A percentile compares a stretch with the other conserved stretches of the same genome.
These are phyloP conservation scores for Grosmannia clavigera DNA, from an alignment of 2,329 filamentous ascomycete genomes.

Conservation along the genomic window DNA sequence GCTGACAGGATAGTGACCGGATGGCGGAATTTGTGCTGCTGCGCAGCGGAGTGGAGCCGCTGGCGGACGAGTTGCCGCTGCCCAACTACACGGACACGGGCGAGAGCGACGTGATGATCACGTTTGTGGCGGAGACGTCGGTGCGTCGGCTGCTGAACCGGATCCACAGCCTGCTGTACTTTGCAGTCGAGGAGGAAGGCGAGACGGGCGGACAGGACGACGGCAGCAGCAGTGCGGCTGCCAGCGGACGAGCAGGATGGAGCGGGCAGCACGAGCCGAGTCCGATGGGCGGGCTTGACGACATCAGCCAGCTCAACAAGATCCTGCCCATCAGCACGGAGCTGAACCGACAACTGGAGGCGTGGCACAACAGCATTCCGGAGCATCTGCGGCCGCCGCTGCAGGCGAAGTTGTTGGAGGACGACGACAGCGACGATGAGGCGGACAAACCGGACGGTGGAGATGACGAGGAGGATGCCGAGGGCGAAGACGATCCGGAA, in stretches of 20 bases:
- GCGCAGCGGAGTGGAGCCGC: conserved; percentile 24
- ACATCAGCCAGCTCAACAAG: conserved; percentile 16
- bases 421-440: conserved; percentile 21
- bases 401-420: conserved; percentile 26
- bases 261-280: neutral
- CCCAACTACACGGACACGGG: conserved; percentile 18
- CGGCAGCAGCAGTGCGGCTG: neutral
- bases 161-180: conserved; percentile 28
- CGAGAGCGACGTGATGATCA: conserved; percentile 23
- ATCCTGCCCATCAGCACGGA: conserved; percentile 22
- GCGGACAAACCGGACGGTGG: conserved; percentile 34
- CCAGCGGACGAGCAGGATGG: too few relatives aligned
- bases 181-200: neutral
- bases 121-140: conserved; percentile 29
- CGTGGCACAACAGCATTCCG: conserved; percentile 25
- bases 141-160: conserved; percentile 29
- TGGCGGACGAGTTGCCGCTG: conserved; percentile 23
- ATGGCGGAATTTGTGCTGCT: conserved; percentile 46
- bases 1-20: conserved; percentile 42
- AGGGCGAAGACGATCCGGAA: conserved; percentile 7
- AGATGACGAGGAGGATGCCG: neutral
- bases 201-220: conserved; percentile 12
- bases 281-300: neutral
- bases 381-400: conserved; percentile 33
- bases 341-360: conserved; percentile 25